Conservation (phyloP, 2,329 filamentous ascomycete species). For the Pseudogymnoascus sp. region DNA sequence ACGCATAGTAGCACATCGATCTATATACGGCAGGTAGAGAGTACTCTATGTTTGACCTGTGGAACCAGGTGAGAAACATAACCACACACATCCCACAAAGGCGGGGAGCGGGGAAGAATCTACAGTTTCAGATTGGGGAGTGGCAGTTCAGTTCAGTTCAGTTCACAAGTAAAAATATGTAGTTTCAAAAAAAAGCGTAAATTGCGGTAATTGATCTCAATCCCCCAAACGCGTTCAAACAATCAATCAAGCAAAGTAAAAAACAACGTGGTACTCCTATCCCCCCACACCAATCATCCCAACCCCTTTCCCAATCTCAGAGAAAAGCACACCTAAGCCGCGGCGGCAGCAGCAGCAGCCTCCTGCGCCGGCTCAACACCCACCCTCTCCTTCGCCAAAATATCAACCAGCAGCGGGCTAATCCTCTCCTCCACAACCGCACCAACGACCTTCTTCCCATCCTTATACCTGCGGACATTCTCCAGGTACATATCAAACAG, state of each 20-base stretch:
- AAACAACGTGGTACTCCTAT: not conserved
- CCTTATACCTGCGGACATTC: conserved; percentile 84
- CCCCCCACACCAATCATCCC: not conserved
- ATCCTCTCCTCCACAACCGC: conserved; percentile 77
- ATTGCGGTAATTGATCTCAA: not conserved
- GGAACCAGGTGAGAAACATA: not conserved
- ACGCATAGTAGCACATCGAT: not conserved
- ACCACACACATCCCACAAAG: not conserved
- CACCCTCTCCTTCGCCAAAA: conserved; percentile 89
- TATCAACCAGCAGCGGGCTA: conserved; percentile 78
- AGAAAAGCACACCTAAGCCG: not conserved
- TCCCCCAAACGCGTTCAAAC: not conserved
- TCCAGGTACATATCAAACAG: conserved; percentile 95
- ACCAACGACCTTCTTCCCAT: conserved; percentile 61
- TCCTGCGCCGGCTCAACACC: conserved; percentile 50
- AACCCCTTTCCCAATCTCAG: not conserved
- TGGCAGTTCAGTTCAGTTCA: not conserved
- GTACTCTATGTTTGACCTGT: not conserved
- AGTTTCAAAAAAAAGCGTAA: not conserved
- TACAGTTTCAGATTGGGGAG: not conserved
- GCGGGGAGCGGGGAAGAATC: not conserved
- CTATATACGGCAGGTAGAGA: not conserved
- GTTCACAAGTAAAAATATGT: not conserved
- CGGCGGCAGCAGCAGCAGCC: conserved; percentile 18
- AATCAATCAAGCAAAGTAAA: not conserved